Evolutionary conservation across 2,329 filamentous ascomycete genomes (phyloP), one percentile per base, ranked within the genome.

Genomic region (Alternaria burnsii): DNA sequence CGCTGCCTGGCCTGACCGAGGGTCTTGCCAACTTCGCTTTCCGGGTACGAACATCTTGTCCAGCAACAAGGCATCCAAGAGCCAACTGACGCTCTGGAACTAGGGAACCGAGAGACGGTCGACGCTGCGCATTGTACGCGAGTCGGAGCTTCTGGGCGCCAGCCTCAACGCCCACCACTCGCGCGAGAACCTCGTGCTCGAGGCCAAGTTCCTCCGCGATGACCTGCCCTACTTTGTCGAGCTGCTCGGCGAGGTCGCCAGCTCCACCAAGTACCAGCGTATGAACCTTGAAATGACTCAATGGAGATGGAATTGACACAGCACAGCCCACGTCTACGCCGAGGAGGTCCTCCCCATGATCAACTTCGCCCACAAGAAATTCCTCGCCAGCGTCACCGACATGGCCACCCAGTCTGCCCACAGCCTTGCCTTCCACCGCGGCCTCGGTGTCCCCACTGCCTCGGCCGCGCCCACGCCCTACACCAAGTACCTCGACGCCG

Each of bases 211-310:
- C 87, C 88, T 99, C 70, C 89, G 93, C 79, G 89, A 95, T 79
- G 94, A 99, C 80, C 89, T 99, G 70, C 95, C 95, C 71, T 99
- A 98, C 88, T 99, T 97, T 81, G 88, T 93, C 76, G 95, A 99
- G 85, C 87, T 99, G 69, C 87, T 99, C 71, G 93, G 91, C 76
- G 96, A 99, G 85, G 91, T 97, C 74, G 86, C 95, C 75, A 89
- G 90, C 63, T 85, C 92, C 82, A 97, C 94, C 72, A 95, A 93
- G 83, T 99, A 92, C 81, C 88, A 89, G 64, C 80, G 87, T 89
- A 78, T 46, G 61, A 16, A 1, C 81, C 76, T 11, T 16, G 44
- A 24, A 46, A 61, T 59, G 53, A 54, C 18, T 32, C 28, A n/a
- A 26, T n/a, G 38, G 41, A 53, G 11, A 32, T n/a, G 40, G 40